Percentiles rank a stretch among this genome's conserved stretches.
phyloP scores from a whole-genome alignment of 2,329 filamentous ascomycete genomes.

The Monilinia aucupariae region DNA sequence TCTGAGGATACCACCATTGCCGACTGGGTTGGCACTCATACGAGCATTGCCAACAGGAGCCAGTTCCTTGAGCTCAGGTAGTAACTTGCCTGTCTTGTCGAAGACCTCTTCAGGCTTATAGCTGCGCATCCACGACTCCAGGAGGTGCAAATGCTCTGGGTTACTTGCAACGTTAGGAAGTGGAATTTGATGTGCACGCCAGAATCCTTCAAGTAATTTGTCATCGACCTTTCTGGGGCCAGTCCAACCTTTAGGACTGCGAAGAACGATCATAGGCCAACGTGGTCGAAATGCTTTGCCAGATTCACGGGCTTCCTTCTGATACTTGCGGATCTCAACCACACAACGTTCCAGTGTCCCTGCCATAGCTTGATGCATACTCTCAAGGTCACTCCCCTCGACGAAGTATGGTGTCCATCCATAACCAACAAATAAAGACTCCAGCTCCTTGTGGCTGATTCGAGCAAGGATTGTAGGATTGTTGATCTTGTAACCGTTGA shows the following conservation, averaged over 20 bases:
- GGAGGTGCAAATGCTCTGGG: constrained; percentile 56
- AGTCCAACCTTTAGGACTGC: constrained; percentile 76
- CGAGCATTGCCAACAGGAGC: constrained; percentile 60
- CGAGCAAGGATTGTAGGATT: constrained; percentile 70
- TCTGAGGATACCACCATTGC: constrained; percentile 63
- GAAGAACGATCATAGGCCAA: constrained; percentile 76
- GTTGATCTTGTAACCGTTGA: constrained; percentile 84
- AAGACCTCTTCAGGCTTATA: constrained; percentile 72
- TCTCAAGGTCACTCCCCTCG: constrained; percentile 65
- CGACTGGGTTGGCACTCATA: constrained; percentile 73
- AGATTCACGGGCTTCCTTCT: constrained; percentile 66
- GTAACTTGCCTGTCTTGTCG: constrained; percentile 56
- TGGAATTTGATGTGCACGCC: constrained; percentile 73
- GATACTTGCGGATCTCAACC: constrained; percentile 60
- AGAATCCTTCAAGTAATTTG: constrained; percentile 70
- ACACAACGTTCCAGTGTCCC: constrained; percentile 69
- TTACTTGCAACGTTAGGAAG: constrained; percentile 65
- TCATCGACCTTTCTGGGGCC: constrained; percentile 65
- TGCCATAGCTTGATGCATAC: constrained; percentile 80
- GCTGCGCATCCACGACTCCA: constrained; percentile 72
- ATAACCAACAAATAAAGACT: constrained; percentile 64
- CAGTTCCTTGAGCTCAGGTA: constrained; percentile 56
- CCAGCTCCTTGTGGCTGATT: constrained; percentile 68
- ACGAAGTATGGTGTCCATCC: constrained; percentile 79
- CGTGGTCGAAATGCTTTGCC: constrained; percentile 63